Conservation (phyloP, 208 protist species). For the Strigomonas galati region DNA sequence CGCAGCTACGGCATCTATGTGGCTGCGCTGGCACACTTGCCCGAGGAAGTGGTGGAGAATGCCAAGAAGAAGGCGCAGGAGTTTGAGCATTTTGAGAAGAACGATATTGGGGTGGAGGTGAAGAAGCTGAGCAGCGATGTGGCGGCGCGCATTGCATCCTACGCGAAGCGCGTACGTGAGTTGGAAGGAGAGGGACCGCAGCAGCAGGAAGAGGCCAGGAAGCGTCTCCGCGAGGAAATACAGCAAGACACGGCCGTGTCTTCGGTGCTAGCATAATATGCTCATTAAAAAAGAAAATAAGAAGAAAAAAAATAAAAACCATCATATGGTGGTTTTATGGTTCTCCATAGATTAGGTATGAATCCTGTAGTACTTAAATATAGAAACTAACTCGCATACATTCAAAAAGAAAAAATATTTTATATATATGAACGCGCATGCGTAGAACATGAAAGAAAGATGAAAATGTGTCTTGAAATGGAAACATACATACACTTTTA, state of each 20-base stretch:
- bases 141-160: conserved; percentile 32
- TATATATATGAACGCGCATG: neutral
- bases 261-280: conserved; percentile 19
- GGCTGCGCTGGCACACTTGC: conserved; percentile 83
- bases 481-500: neutral
- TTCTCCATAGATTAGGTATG: neutral
- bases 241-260: conserved; percentile 28
- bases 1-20: conserved; percentile 94
- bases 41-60: conserved; percentile 68
- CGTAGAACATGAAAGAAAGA: neutral
- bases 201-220: conserved; percentile 21
- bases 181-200: conserved; percentile 19
- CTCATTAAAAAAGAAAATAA: neutral
- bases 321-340: neutral
- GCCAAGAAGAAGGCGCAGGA: conserved; percentile 82
- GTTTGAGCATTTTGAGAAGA: conserved; percentile 78
- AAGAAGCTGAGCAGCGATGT: conserved; percentile 18
- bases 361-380: no score
- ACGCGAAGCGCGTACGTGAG: conserved; percentile 71
- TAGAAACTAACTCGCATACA: no score
- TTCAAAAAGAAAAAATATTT: no score
- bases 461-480: neutral
- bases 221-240: conserved; percentile 55
- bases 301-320: neutral
- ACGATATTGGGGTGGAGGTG: neutral